phyloP scores from a whole-genome alignment of 2,329 filamentous ascomycete species.

The Ophiocordyceps camponoti-leonardi region DNA sequence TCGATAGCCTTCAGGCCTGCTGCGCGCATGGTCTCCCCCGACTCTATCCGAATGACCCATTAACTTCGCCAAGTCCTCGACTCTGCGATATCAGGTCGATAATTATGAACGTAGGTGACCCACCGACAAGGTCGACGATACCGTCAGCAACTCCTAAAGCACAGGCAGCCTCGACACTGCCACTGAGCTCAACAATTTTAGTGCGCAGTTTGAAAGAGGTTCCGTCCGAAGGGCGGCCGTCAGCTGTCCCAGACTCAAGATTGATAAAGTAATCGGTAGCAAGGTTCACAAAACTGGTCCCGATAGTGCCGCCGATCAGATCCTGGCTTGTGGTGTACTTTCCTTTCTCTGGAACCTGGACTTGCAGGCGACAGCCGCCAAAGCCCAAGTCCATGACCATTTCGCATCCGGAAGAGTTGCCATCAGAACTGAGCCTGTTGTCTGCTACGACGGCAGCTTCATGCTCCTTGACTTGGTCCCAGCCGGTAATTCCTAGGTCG shows the following conservation, averaged over 20 bases:
- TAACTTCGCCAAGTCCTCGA: background rate
- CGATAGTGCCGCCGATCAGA: conserved; percentile 80
- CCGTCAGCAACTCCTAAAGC: conserved; percentile 90
- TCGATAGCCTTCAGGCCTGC: conserved; percentile 88
- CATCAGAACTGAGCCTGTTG: conserved; percentile 28
- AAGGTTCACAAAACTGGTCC: conserved; percentile 85
- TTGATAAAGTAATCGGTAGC: conserved; percentile 68
- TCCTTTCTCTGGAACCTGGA: conserved; percentile 89
- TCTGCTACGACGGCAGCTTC: conserved; percentile 43
- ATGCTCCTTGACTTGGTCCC: conserved; percentile 85
- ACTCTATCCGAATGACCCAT: conserved; percentile 40
- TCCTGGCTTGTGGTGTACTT: conserved; percentile 51
- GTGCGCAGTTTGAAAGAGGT: conserved; percentile 47
- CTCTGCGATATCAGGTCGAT: too few species aligned
- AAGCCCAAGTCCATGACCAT: conserved; percentile 85
- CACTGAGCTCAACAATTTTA: conserved; percentile 84
- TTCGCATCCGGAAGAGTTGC: conserved; percentile 48
- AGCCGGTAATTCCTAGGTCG: conserved; percentile 86
- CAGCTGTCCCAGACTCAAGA: conserved; percentile 42
- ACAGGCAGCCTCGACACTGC: conserved; percentile 93
- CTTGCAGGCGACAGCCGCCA: conserved; percentile 79
- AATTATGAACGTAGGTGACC: conserved; percentile 16
- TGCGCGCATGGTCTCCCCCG: conserved; percentile 94
- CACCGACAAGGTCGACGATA: conserved; percentile 92
- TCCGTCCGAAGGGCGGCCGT: conserved; percentile 18